Conservation (phyloP, 2,329 filamentous ascomycete genomes). For the Cadophora sp. region DNA sequence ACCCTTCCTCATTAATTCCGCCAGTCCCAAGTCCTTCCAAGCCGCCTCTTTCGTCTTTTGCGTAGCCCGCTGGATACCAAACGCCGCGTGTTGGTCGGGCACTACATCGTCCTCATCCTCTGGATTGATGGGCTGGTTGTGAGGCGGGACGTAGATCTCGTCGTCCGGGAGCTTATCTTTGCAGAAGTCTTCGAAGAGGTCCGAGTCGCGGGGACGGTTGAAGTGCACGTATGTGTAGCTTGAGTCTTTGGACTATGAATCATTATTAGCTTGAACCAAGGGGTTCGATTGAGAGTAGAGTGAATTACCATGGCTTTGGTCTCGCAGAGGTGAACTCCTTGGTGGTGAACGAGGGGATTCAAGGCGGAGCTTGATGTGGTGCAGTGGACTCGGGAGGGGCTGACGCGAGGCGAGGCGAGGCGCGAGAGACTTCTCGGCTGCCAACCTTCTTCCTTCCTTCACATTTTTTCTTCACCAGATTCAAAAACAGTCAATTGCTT, state of each 20-base stretch:
- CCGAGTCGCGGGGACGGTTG: slow-evolving; percentile 72
- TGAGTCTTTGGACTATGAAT: slow-evolving; percentile 66
- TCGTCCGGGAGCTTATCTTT: slow-evolving; percentile 74
- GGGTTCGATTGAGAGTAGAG: neutral
- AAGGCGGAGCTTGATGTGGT: neutral
- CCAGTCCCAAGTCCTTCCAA: slow-evolving; percentile 82
- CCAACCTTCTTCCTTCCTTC: slow-evolving; percentile 4
- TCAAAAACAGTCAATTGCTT: neutral
- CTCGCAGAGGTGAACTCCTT: neutral
- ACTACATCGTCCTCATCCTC: slow-evolving; percentile 91
- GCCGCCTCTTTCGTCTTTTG: slow-evolving; percentile 73
- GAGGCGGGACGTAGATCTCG: slow-evolving; percentile 81
- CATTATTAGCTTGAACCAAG: neutral
- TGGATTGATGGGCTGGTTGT: slow-evolving; percentile 83
- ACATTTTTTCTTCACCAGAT: neutral
- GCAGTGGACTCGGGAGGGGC: neutral
- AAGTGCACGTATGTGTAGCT: slow-evolving; percentile 79
- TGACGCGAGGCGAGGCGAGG: slow-evolving; percentile 14
- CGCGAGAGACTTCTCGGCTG: neutral
- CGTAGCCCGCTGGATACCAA: slow-evolving; percentile 83
- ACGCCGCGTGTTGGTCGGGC: slow-evolving; percentile 86
- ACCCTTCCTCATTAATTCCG: slow-evolving; percentile 71
- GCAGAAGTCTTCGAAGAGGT: slow-evolving; percentile 81
- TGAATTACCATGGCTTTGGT: slow-evolving; percentile 8
- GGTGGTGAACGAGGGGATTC: neutral